Percentiles rank a stretch among this genome's conserved stretches.
phyloP scores from a whole-genome alignment of 768 basidiomycete genomes.

The Paxillus involutus region DNA sequence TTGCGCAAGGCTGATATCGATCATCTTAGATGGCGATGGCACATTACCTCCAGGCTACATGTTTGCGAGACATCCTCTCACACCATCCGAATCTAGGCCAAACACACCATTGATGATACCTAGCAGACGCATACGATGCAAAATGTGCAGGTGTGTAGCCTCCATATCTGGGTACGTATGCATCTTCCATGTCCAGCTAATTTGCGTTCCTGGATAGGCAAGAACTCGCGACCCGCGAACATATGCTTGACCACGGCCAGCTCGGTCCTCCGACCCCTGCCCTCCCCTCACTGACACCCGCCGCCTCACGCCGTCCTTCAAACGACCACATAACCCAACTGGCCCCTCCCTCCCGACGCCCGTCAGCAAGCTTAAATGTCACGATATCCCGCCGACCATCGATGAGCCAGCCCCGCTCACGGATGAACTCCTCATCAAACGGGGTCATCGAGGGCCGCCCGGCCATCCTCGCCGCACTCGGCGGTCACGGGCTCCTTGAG shows the following conservation, averaged over 20 bases:
- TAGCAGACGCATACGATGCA: constrained; percentile 78
- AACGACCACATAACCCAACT: constrained; percentile 13
- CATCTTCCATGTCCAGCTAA: neutral
- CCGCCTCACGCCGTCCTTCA: constrained; percentile 44
- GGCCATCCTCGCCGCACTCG: constrained; percentile 18
- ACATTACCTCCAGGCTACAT: constrained; percentile 62
- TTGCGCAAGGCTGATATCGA: constrained; percentile 3
- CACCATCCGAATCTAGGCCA: constrained; percentile 60
- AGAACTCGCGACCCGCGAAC: constrained; percentile 84
- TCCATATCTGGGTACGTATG: neutral
- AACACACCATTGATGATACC: constrained; percentile 56
- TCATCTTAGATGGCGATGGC: constrained; percentile 68
- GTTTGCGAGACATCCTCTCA: constrained; percentile 73
- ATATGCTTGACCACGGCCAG: constrained; percentile 91
- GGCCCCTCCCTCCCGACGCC: constrained; percentile 18
- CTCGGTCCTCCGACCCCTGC: constrained; percentile 67
- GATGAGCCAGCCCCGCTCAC: constrained; percentile 21
- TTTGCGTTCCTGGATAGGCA: constrained; percentile 43
- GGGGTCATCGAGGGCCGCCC: constrained; percentile 18
- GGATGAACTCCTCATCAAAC: constrained; percentile 20
- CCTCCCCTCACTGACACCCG: constrained; percentile 42
- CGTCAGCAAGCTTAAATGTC: constrained; percentile 25
- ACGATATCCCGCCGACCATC: constrained; percentile 32
- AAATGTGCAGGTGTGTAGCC: constrained; percentile 74
- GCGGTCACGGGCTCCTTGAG: constrained; percentile 37